Evolutionary conservation across 139 green algal species (phyloP).

Genomic region (Limnomonas spitsbergensis): DNA sequence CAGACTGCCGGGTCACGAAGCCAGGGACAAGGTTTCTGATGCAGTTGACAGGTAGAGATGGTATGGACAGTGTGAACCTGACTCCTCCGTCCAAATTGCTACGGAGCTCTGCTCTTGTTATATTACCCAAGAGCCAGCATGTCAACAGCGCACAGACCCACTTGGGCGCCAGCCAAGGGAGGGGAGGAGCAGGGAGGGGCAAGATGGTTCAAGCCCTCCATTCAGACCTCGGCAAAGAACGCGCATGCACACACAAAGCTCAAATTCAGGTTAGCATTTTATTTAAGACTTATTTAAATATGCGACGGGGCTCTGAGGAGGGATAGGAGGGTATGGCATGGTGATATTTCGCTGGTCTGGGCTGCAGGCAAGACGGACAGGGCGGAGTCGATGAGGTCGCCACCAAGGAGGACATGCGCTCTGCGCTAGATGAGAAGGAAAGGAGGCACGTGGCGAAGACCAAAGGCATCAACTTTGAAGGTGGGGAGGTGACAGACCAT

Average conservation of each 20-base stretch:
- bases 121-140: too few relatives aligned
- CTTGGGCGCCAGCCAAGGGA: constrained; percentile 79
- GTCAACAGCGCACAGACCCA: constrained; percentile 79
- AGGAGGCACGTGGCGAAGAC: constrained; percentile 65
- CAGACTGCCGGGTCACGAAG: too few relatives aligned
- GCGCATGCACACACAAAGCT: constrained; percentile 67
- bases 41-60: too few relatives aligned
- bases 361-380: constrained; percentile 62
- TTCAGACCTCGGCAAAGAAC: constrained; percentile 65
- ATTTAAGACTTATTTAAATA: neutral
- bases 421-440: constrained; percentile 78
- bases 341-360: neutral
- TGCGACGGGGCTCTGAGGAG: neutral
- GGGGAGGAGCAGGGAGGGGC: constrained; percentile 85
- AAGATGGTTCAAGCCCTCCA: constrained; percentile 68
- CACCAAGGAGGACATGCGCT: constrained; percentile 53
- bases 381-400: constrained; percentile 41
- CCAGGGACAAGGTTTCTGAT: too few relatives aligned
- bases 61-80: too few relatives aligned
- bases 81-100: too few relatives aligned
- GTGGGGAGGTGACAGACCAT: constrained; percentile 39
- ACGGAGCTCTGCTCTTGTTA: too few relatives aligned
- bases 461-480: constrained; percentile 68
- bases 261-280: constrained; percentile 68
- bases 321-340: too few relatives aligned